Base-by-base conservation (phyloP, 2,329 filamentous ascomycete genomes). In the Ophiostoma piceae region DNA sequence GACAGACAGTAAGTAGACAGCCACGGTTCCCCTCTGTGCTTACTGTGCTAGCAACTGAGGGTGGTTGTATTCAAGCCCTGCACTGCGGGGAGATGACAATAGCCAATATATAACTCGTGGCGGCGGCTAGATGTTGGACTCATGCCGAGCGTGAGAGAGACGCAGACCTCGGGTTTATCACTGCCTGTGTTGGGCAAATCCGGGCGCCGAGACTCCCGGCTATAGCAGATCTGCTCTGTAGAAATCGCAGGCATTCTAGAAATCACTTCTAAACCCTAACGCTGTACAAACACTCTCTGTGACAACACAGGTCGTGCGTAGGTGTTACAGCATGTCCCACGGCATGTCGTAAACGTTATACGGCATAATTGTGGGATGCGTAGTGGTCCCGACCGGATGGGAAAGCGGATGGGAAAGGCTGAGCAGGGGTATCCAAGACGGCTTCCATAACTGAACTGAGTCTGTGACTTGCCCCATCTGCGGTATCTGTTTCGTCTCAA, bases 371-470 rank as follows among this genome's bases (percentile, higher is more conserved):
- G 54, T 12, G 26, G 54, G 12, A 60, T 60, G 22, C 14, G 26
- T 62, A 62, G 26, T 62, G 57, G 57, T 62, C 57, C 57, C 57
- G 57, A 19, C 57, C 26, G 26, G 57, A 19, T 62, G 57, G 57
- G 57, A 57, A 57, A 11, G 22, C 22, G 35, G 51, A 6, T 9
- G 35, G 19, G 2, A 57, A 62, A 62, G 57, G 57, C 26, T 62
- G 57, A 32, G 7, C 57, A 62, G 26, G 57, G 57, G 51, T 57
- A 57, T 22, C 51, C 51, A 57, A 19, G 47, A 14, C 39, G 12
- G 39, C 39, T 41, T 14, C 12, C 39, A 41, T 41, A 41, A 12
- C 9, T 41, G 35, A 35, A 35, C 35, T 41, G 43, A 47, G 43
- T 47, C 43, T 47, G 43, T 47, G 16, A 47, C 43, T 47, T 47